These are phyloP conservation scores for Salix arbutifolia DNA, from an alignment of 345 rosid genomes.

Conservation along the genomic window DNA sequence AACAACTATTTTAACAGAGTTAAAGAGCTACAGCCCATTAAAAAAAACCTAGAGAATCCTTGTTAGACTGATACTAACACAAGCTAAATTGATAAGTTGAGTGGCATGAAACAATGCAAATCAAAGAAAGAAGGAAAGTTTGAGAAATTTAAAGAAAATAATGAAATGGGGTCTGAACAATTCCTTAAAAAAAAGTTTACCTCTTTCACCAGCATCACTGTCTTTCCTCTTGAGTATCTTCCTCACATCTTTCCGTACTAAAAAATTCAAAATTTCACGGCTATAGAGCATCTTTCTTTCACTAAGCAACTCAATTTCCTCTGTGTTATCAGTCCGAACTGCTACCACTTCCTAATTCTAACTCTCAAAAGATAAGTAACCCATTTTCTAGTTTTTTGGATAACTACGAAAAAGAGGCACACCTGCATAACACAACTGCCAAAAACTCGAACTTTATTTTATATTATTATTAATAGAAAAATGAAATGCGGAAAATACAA, in stretches of 20 bases:
- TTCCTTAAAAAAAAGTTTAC: slow-evolving; percentile 18
- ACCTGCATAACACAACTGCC: neutral
- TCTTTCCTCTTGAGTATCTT: slow-evolving; percentile 88
- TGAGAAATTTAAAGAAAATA: neutral
- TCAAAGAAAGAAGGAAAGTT: neutral
- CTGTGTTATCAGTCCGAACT: neutral
- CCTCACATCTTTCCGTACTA: slow-evolving; percentile 55
- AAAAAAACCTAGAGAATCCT: neutral
- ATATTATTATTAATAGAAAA: neutral
- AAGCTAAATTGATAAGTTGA: neutral
- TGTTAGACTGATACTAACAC: neutral
- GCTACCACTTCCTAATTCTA: neutral
- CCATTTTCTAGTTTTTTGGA: neutral
- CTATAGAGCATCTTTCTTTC: slow-evolving; percentile 27
- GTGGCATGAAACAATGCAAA: neutral
- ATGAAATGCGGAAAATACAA: neutral
- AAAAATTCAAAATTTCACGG: slow-evolving; percentile 42
- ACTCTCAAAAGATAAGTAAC: neutral
- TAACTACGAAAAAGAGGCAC: neutral
- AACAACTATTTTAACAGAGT: neutral
- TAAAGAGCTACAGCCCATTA: neutral
- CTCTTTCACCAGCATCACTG: slow-evolving; percentile 83
- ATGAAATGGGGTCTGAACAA: neutral
- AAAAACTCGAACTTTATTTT: neutral
- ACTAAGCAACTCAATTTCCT: neutral